phyloP scores from a whole-genome alignment of 2,329 filamentous ascomycete species.

The Zelopaecilomyces penicillatus region DNA sequence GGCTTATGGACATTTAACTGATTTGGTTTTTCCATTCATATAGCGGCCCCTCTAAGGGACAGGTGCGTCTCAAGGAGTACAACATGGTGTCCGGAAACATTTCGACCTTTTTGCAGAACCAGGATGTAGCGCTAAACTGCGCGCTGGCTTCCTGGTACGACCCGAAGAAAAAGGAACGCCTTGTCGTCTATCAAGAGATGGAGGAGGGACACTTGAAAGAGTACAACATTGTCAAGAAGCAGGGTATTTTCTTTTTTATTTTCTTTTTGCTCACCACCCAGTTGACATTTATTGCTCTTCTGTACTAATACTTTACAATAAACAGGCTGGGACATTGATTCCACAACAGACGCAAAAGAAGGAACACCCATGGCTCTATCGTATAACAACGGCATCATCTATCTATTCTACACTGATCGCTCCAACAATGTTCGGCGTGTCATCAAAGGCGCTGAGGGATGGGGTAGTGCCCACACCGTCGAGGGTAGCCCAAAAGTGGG shows the following conservation, averaged over 20 bases:
- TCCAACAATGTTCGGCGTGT: not conserved
- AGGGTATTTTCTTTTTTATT: not conserved
- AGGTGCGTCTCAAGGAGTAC: not conserved
- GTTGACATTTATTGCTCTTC: too few relatives aligned
- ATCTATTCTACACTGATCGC: not conserved
- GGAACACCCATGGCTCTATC: not conserved
- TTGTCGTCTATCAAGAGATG: not conserved
- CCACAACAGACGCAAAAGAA: not conserved
- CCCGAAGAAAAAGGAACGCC: not conserved
- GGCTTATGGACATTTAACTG: too few relatives aligned
- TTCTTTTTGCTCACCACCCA: not conserved
- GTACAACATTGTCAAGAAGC: not conserved
- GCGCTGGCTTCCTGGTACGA: not conserved
- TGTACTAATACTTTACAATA: not conserved
- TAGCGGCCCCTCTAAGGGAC: not conserved
- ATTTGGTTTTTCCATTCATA: not conserved
- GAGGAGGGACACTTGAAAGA: not conserved
- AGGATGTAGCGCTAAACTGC: not conserved
- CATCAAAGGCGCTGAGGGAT: not conserved
- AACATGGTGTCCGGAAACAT: not conserved
- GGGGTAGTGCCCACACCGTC: not conserved
- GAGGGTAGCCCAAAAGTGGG: not conserved
- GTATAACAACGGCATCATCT: not conserved
- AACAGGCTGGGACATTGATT: not conserved
- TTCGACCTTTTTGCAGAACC: not conserved